Evolutionary conservation across 345 rosid genomes (phyloP), one percentile per base, ranked within the genome.

Genomic region (Gossypium anomalum): DNA sequence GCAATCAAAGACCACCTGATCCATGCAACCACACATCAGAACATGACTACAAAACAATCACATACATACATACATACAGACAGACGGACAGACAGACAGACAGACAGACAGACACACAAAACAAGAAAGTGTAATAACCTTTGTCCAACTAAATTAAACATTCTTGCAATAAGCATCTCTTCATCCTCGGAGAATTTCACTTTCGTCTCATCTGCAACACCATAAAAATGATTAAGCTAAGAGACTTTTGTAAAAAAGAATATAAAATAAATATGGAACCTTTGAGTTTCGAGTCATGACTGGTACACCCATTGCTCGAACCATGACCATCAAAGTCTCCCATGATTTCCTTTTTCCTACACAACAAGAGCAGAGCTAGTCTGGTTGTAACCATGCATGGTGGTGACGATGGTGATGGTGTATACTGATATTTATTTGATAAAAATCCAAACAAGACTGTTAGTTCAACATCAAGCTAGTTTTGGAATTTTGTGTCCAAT

Each of bases 1-100:
- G 92, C 89, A 67, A 90, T 88, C 65, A 90, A 74, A 59, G 88
- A 78, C 92, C 94, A 88, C 82, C 94, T 87, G 58, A 70, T 55
- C 5, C 55, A 17, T 7, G 14, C 25, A 16, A 48, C 14, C 27
- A 56, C 47, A 38, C 15, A 22, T 12, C 48, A 9, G 34, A 16
- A 56, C 10, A 10, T 11, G 11, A 9, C 49, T 20, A 20, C 27
- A 65, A 58, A 23, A 20, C 9, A 65, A 10, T 3, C 23, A 22
- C 23, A 20, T 57, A 58, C 29, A 59, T 55, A 22, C 22, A 20
- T 22, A 57, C 29, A 58, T 53, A n/a, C n/a, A n/a, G n/a, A n/a
- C n/a, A n/a, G n/a, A n/a, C n/a, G n/a, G n/a, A n/a, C n/a, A n/a
- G n/a, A n/a, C n/a, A 23, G 1, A 23, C 25, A 23, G 25, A 23